Base-by-base conservation (phyloP, 805 yeast species). In the Ogataea methanolica region DNA sequence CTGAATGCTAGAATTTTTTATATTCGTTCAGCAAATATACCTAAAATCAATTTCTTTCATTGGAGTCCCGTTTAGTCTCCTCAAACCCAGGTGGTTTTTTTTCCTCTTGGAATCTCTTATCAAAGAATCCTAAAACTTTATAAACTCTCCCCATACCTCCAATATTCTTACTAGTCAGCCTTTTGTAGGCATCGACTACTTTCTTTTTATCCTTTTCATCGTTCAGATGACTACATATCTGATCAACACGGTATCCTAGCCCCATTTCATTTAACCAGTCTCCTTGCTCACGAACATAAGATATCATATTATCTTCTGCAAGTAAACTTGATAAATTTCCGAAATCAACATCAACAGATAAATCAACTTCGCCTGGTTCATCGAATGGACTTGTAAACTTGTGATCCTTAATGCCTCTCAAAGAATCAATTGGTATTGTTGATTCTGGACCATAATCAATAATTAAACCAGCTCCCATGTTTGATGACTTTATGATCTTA, bases 311-410 rank as follows among this genome's bases (percentile, higher is more conserved):
- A 53, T 59, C 42, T 39, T 52, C 47, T 42, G 47, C 41, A 17
- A 72, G 62, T 37, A 76, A 68, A 3, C 61, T 52, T 14, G 66
- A 67, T 44, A 88, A 63, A 22, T 84, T 83, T 29, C 72, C 75
- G 61, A 88, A 88, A 62, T 88, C 96, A 12, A 88, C 96, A 60
- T 88, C 95, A 0, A 85, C 83, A 0, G 95, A 85, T 31, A 88
- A 69, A 67, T 88, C 96, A 3, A 86, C 91, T 34, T 79, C 76
- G 1, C 96, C 96, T 0, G 94, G 94, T 14, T 73, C 72, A n/a
- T 63, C 70, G 49, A 86, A 83, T 1, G 96, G 96, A 21, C 83
- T 78, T 0, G 85, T 91, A 57, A 88, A 76, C 54, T 78, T 76
- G 62, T 88, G 95, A 53, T 79, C 70, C 55, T 76, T 73, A 51